Conservation (phyloP, 2,329 filamentous ascomycete genomes). For the Verticillium tricorpus region DNA sequence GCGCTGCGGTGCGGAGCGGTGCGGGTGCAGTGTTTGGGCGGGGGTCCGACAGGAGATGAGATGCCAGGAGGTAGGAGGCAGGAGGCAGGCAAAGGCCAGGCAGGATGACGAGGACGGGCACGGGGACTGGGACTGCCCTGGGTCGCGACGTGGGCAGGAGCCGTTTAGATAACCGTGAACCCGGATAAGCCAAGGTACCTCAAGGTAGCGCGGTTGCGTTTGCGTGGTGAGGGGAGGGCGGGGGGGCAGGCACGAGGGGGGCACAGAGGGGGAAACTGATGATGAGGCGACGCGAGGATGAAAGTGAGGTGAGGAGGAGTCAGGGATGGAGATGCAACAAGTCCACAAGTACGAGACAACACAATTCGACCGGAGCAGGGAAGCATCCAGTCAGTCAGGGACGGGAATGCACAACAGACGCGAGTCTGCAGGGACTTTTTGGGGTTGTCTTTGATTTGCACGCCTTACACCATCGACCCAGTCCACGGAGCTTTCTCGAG, state of each 20-base stretch:
- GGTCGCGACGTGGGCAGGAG: neutral
- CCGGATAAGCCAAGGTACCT: neutral
- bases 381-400: neutral
- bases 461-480: too few relatives aligned
- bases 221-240: neutral
- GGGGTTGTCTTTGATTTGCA: too few relatives aligned
- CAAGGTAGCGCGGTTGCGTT: neutral
- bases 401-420: neutral
- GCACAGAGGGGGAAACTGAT: neutral
- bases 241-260: neutral
- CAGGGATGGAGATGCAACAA: neutral
- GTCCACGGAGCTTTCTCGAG: too few relatives aligned
- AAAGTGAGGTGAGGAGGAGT: neutral
- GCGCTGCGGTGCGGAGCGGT: too few relatives aligned
- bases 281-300: neutral
- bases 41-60: neutral
- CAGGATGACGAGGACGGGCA: neutral
- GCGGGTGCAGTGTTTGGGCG: neutral
- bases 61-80: neutral
- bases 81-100: neutral
- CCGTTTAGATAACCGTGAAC: neutral
- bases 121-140: neutral
- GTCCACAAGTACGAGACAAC: neutral
- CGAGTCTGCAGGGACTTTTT: neutral
- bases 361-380: neutral